Conservation (phyloP, 2,329 filamentous ascomycete genomes). For the Diaporthe aspalathi region DNA sequence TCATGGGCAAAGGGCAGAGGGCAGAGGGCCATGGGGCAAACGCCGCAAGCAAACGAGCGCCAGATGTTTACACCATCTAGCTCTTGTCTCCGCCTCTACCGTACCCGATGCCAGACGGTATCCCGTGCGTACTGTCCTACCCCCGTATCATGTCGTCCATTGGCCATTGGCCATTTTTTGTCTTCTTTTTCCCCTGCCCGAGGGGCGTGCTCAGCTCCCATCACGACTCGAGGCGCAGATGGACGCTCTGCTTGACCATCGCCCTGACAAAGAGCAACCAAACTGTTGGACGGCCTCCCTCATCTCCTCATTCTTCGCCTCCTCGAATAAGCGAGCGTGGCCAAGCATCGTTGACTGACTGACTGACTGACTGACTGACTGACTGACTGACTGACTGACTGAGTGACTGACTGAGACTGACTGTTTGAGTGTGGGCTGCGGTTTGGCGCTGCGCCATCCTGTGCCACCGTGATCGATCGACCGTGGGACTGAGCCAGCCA, state of each 20-base stretch:
- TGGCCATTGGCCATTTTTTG: neutral
- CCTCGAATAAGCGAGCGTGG: conserved; percentile 23
- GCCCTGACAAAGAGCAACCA: neutral
- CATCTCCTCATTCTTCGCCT: neutral
- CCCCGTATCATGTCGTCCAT: neutral
- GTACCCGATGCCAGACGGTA: conserved; percentile 4
- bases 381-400: neutral
- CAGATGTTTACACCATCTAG: neutral
- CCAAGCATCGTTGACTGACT: conserved; percentile 1
- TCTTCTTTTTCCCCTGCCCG: too few species aligned
- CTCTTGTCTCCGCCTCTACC: neutral
- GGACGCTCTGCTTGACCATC: neutral
- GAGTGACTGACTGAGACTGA: neutral
- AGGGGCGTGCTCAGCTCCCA: neutral
- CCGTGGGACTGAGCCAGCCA: neutral
- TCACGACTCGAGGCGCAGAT: conserved; percentile 15
- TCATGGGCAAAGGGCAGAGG: neutral
- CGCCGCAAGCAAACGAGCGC: too few species aligned
- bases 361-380: neutral
- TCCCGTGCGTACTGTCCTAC: neutral
- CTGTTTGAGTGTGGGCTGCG: neutral
- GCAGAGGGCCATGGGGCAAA: too few species aligned
- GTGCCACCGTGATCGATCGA: conserved; percentile 9
- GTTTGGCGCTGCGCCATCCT: conserved; percentile 26
- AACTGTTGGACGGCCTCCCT: conserved; percentile 25